Percentiles rank a stretch among this genome's conserved stretches.
These are phyloP conservation scores for Xylariaceae sp. DNA, from an alignment of 2,329 filamentous ascomycete genomes.

Conservation along the genomic window DNA sequence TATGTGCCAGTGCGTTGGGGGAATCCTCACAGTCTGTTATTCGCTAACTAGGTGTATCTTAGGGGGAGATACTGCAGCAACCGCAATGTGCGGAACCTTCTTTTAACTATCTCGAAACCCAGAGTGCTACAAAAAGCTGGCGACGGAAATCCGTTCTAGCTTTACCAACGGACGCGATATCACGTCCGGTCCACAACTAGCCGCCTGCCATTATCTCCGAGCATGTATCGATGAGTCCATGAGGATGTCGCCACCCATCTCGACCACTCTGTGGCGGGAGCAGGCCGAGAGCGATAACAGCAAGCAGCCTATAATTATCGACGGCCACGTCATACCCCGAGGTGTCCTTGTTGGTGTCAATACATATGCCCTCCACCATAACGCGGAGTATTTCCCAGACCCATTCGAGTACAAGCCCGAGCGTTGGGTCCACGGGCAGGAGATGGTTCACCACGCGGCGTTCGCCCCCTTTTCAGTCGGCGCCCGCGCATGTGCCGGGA, in stretches of 20 bases:
- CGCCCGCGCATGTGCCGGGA: conserved; percentile 5
- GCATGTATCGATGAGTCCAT: conserved; percentile 11
- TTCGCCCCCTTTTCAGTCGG: conserved; percentile 8
- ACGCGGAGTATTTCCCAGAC: conserved; percentile 8
- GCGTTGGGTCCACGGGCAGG: conserved; percentile 4
- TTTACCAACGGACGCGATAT: conserved; percentile 2
- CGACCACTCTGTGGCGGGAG: conserved; percentile 6
- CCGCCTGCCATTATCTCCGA: conserved; percentile 13
- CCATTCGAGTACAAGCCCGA: conserved; percentile 6
- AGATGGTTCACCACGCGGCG: background rate
- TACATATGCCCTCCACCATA: conserved; percentile 4
- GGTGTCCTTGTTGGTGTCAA: conserved; percentile 12
- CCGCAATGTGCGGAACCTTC: conserved; percentile 10
- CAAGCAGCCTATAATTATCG: conserved; percentile 3
- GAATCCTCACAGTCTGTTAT: background rate
- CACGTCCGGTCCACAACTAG: conserved; percentile 4
- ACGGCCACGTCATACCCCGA: conserved; percentile 7
- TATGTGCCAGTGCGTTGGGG: background rate
- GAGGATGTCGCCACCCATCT: conserved; percentile 3
- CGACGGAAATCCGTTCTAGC: conserved; percentile 6
- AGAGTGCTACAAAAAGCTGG: conserved; percentile 3
- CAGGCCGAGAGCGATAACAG: background rate
- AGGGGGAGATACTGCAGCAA: conserved; percentile 10
- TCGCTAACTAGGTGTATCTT: background rate
- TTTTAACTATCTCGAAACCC: conserved; percentile 15